These are phyloP conservation scores for Blastobotrys mokoenaii DNA, from an alignment of 805 yeast genomes.

Conservation along the genomic window DNA sequence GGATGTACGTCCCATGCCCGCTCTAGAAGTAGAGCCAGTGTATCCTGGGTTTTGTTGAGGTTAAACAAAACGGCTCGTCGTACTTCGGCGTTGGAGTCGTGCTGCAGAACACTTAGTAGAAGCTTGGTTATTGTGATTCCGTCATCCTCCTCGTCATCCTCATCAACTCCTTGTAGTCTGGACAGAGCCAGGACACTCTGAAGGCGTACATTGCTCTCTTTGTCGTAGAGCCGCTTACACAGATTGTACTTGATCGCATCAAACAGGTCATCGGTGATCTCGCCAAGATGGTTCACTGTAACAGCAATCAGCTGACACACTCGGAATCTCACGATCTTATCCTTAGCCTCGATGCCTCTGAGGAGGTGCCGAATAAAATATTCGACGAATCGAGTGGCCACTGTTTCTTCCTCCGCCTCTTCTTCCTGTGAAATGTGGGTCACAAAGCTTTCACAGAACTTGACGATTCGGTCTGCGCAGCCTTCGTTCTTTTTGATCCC, in stretches of 20 bases:
- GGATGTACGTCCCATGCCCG: constrained; percentile 76
- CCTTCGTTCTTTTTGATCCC: constrained; percentile 60
- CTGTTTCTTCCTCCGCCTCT: constrained; percentile 29
- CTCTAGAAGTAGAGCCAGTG: constrained; percentile 56
- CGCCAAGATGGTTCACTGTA: constrained; percentile 62
- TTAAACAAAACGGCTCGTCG: constrained; percentile 76
- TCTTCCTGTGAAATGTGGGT: constrained; percentile 33
- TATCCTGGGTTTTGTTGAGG: constrained; percentile 44
- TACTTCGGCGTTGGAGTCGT: constrained; percentile 83
- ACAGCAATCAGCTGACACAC: constrained; percentile 68
- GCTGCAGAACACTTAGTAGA: constrained; percentile 49
- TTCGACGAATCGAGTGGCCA: constrained; percentile 48
- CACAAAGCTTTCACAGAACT: constrained; percentile 53
- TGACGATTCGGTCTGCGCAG: constrained; percentile 69
- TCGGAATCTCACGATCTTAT: constrained; percentile 70
- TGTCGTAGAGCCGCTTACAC: constrained; percentile 49
- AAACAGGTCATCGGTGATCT: constrained; percentile 65
- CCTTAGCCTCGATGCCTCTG: constrained; percentile 71
- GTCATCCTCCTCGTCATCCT: constrained; percentile 27
- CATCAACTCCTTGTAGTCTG: constrained; percentile 59
- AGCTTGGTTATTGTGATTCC: constrained; percentile 29
- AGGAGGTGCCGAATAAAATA: constrained; percentile 55
- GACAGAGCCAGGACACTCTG: constrained; percentile 78
- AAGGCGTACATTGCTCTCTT: constrained; percentile 69
- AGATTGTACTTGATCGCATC: constrained; percentile 54